phyloP scores from a whole-genome alignment of 2,329 filamentous ascomycete species.

The Penicillium glabrum region DNA sequence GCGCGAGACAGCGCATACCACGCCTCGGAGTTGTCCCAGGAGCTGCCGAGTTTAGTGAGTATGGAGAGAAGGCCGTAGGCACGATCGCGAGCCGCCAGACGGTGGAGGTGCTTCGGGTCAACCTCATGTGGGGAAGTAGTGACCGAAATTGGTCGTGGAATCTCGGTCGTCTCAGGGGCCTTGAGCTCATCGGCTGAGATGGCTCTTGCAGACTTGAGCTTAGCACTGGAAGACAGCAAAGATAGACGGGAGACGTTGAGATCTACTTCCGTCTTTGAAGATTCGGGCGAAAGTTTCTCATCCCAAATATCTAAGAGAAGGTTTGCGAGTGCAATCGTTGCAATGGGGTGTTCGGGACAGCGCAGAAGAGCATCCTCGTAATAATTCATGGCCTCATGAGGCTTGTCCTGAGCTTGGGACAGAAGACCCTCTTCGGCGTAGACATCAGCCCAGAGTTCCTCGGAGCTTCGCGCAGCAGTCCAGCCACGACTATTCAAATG shows the following conservation, averaged over 20 bases:
- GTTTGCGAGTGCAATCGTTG: slow-evolving; percentile 78
- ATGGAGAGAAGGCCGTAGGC: slow-evolving; percentile 80
- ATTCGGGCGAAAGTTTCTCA: slow-evolving; percentile 44
- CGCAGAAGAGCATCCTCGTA: slow-evolving; percentile 83
- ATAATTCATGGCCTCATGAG: slow-evolving; percentile 69
- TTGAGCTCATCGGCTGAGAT: slow-evolving; percentile 24
- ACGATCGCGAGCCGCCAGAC: slow-evolving; percentile 84
- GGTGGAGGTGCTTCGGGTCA: slow-evolving; percentile 71
- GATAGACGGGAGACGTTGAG: slow-evolving; percentile 26
- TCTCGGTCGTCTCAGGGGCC: slow-evolving; percentile 3
- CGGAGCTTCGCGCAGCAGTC: slow-evolving; percentile 77
- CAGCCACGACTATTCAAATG: slow-evolving; percentile 67
- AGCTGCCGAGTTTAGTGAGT: slow-evolving; percentile 78
- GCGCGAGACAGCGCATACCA: slow-evolving; percentile 87
- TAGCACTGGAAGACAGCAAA: slow-evolving; percentile 21
- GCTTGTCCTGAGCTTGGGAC: slow-evolving; percentile 59
- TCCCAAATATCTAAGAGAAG: slow-evolving; percentile 83
- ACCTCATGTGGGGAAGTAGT: slow-evolving; percentile 31
- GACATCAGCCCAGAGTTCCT: slow-evolving; percentile 82
- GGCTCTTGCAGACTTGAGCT: slow-evolving; percentile 20
- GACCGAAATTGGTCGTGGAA: slow-evolving; percentile 1
- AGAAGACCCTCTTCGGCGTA: slow-evolving; percentile 75
- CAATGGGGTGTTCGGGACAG: slow-evolving; percentile 74
- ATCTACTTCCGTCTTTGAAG: slow-evolving; percentile 31
- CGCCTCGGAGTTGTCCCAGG: slow-evolving; percentile 90